phyloP scores from a whole-genome alignment of 2,329 filamentous ascomycete genomes.

The Sclerotiophoma versabilis region DNA sequence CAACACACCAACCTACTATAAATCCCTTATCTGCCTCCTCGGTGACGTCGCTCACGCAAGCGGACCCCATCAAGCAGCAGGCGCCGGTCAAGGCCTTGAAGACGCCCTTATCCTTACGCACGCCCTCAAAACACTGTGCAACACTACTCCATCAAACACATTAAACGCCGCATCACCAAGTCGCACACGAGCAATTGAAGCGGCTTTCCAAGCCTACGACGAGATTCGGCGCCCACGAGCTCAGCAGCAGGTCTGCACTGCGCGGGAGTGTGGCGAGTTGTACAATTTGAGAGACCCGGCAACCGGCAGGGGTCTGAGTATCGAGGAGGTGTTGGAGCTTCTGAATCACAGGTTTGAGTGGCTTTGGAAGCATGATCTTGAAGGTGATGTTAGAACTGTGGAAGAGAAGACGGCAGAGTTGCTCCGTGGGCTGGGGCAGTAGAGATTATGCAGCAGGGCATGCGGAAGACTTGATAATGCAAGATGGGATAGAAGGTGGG shows the following conservation, averaged over 20 bases:
- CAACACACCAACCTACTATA: conserved; percentile 27
- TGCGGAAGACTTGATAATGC: too few relatives aligned
- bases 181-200: conserved; percentile 9
- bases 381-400: conserved; percentile 15
- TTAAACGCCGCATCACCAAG: background rate
- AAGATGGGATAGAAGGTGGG: too few relatives aligned
- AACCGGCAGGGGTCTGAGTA: background rate
- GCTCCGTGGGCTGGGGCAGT: background rate
- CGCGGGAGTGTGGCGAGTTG: conserved; percentile 23
- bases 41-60: conserved; percentile 36
- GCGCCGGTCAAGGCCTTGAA: conserved; percentile 35
- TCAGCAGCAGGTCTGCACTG: conserved; percentile 25
- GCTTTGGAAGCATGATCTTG: conserved; percentile 30
- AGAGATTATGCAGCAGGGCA: too few relatives aligned
- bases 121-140: conserved; percentile 17
- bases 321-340: conserved; percentile 15
- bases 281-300: conserved; percentile 17
- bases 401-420: background rate
- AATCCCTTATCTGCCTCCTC: conserved; percentile 25
- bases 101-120: conserved; percentile 33
- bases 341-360: conserved; percentile 25
- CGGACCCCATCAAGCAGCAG: conserved; percentile 31
- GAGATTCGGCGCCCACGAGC: conserved; percentile 26
- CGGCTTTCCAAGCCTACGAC: conserved; percentile 29
- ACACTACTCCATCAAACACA: background rate